Evolutionary conservation across 768 basidiomycete genomes (phyloP), one percentile per base, ranked within the genome.

Genomic region (Pleurotus tuber-regium): DNA sequence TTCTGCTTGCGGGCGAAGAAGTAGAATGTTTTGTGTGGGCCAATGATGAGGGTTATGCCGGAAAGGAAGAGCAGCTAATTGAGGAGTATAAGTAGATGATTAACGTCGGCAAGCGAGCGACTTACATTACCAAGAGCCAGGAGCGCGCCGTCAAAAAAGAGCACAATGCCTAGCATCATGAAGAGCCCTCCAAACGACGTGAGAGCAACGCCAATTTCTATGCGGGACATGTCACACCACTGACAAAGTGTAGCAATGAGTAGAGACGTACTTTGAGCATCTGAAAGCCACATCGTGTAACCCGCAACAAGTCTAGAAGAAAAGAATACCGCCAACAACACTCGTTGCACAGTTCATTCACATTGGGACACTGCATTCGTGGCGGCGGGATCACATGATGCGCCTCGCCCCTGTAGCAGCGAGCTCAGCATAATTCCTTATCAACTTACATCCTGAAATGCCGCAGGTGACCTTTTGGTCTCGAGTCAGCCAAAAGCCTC

Each of bases 1-100:
- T 99, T 99, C 69, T 98, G 90, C 66, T 83, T 89, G 55, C 97
- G 83, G 26, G 95, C 89, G 70, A 99, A 98, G 75, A 99, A 98
- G 70, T 92, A 92, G 72, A 97, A 95, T 16, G 94, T 97, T 74
- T 98, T 98, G 57, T 89, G 86, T 5, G 94, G 93, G 4, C 93
- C 97, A 58, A 99, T 98, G 72, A 98, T 96, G 56, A 98, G 79
- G 6, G 95, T 96, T 51, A 99, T 78, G 43, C 97, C 97, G 2
- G 89, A 85, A 33, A 99, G 68, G 76, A 99, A 99, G 57, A 98
- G 82, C 61, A 98, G 80, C 96, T 97, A 61, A n/a, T 52, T 38
- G 42, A 26, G n/a, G 16, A 33, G 42, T 23, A 40, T n/a, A 50
- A 23, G 4, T 8, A 33, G 11, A 11, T 39, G 28, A 35, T 14